Percentiles rank a stretch among this genome's conserved stretches.
Conservation (phyloP, 2,329 filamentous ascomycete species). For the Chrysosporium keratinophilum region DNA sequence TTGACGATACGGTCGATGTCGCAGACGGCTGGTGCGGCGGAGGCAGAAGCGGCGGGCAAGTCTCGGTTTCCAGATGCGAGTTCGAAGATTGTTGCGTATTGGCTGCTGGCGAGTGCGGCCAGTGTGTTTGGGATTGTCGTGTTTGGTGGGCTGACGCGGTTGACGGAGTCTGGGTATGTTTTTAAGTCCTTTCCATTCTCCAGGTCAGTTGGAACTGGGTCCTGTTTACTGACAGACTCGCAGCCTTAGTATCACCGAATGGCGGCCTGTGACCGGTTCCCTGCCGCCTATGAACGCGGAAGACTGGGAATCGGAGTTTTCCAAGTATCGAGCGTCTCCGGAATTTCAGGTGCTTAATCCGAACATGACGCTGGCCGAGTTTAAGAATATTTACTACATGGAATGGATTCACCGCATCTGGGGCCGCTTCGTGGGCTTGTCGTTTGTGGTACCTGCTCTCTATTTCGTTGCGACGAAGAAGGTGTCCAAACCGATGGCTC, state of each 20-base stretch:
- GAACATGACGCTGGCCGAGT: constrained; percentile 83
- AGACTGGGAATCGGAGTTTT: constrained; percentile 88
- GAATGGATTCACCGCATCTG: constrained; percentile 95
- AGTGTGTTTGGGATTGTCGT: constrained; percentile 97
- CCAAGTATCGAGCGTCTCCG: constrained; percentile 82
- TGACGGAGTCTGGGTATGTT: constrained; percentile 86
- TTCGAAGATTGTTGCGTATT: constrained; percentile 73
- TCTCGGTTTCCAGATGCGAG: constrained; percentile 50
- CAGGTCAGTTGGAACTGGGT: too few species aligned
- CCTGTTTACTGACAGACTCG: constrained; percentile 10
- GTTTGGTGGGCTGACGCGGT: constrained; percentile 80
- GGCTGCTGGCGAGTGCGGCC: constrained; percentile 80
- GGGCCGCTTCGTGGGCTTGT: constrained; percentile 82
- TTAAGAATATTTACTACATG: constrained; percentile 99
- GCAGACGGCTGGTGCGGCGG: constrained; percentile 11
- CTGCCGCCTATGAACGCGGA: constrained; percentile 65
- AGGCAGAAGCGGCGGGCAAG: constrained; percentile 22
- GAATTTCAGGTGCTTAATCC: constrained; percentile 90
- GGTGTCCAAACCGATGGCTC: constrained; percentile 68
- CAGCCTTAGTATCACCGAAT: constrained; percentile 96
- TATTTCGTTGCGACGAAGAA: constrained; percentile 77
- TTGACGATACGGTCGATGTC: constrained; percentile 5
- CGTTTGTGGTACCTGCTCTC: constrained; percentile 74
- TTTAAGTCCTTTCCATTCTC: too few species aligned
- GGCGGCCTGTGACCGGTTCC: constrained; percentile 89